phyloP scores from a whole-genome alignment of 179 eudicot genomes.

The Nepenthes alata region DNA sequence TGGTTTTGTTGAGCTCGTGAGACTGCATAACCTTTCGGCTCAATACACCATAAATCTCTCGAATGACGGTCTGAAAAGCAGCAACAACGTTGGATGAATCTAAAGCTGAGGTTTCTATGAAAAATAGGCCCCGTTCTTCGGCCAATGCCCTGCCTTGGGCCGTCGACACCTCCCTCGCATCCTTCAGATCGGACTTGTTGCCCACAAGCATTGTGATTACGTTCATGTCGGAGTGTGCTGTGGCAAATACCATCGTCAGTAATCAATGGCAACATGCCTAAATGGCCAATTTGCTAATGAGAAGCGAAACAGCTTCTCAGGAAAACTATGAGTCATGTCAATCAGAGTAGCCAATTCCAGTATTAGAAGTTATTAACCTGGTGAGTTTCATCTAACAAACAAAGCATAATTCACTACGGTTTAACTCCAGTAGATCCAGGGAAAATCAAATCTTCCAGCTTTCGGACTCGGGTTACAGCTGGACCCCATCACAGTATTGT shows the following conservation, averaged over 20 bases:
- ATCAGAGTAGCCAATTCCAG: neutral
- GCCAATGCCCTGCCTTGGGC: conserved; percentile 48
- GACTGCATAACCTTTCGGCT: conserved; percentile 56
- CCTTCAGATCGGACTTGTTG: conserved; percentile 55
- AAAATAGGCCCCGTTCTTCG: conserved; percentile 44
- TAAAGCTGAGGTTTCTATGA: conserved; percentile 59
- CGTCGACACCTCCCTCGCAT: conserved; percentile 45
- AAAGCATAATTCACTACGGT: too few relatives aligned
- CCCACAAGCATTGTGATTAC: conserved; percentile 59
- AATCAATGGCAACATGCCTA: neutral
- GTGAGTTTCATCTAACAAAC: too few relatives aligned
- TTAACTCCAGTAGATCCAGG: too few relatives aligned
- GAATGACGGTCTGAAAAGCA: conserved; percentile 50
- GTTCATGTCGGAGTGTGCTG: conserved; percentile 74
- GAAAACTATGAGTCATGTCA: neutral
- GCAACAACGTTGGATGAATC: conserved; percentile 49
- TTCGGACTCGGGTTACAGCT: too few relatives aligned
- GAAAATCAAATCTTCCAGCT: too few relatives aligned
- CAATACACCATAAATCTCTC: conserved; percentile 47
- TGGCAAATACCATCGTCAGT: conserved; percentile 3
- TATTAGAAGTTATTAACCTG: too few relatives aligned
- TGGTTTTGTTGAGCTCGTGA: conserved; percentile 32
- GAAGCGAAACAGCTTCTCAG: neutral
- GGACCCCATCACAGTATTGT: too few relatives aligned
- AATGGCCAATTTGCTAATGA: neutral